Percentiles rank a stretch among this genome's conserved stretches.
Conservation (phyloP, 805 yeast species). For the Starmerella apis region DNA sequence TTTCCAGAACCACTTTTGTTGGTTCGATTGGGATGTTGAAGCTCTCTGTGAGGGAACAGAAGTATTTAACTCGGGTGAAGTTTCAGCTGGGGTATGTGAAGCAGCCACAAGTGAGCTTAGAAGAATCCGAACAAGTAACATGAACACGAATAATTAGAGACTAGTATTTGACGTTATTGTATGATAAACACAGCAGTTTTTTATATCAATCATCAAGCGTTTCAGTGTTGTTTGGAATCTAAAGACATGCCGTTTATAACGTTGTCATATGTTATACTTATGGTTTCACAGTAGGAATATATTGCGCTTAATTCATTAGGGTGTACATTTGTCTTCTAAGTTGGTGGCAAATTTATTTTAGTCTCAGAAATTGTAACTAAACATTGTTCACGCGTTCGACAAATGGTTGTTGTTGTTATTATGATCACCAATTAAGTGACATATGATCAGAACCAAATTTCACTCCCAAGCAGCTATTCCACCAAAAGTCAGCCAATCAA, state of each 20-base stretch:
- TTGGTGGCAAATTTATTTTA: too few species aligned
- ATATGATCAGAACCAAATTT: background rate
- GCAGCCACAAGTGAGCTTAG: background rate
- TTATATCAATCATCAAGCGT: background rate
- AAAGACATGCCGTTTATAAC: background rate
- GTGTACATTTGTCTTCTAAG: too few species aligned
- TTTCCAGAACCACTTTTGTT: slow-evolving; percentile 4
- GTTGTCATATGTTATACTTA: background rate
- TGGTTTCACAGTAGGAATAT: too few species aligned
- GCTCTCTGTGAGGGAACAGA: background rate
- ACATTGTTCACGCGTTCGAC: too few species aligned
- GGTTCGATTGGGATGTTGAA: background rate
- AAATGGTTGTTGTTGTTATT: too few species aligned
- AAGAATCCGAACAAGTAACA: background rate
- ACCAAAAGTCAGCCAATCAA: too few species aligned
- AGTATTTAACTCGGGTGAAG: background rate
- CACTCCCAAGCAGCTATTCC: too few species aligned
- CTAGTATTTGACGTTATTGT: background rate
- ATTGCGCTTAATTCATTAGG: too few species aligned
- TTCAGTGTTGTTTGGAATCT: background rate
- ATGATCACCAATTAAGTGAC: background rate
- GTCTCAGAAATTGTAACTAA: too few species aligned
- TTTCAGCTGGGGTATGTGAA: background rate
- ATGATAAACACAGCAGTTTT: too few species aligned
- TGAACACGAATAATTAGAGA: background rate